Percentiles rank a stretch among this genome's conserved stretches.
phyloP scores from a whole-genome alignment of 768 basidiomycete species.

The Candolleomyces efflorescens region DNA sequence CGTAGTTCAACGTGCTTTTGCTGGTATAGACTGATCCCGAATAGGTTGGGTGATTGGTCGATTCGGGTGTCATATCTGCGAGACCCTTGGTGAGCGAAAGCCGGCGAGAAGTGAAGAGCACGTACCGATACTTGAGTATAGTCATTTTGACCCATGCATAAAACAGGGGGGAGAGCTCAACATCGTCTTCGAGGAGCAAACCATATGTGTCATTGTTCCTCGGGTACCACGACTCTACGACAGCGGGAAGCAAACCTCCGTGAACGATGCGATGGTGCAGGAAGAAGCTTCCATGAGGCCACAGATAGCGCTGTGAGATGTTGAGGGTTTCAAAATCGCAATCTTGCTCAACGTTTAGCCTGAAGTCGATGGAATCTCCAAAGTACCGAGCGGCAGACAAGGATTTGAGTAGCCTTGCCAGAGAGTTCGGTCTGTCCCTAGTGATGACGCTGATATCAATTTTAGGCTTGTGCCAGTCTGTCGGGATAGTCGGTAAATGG shows the following conservation, averaged over 20 bases:
- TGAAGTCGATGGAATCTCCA: constrained; percentile 60
- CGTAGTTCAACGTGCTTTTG: constrained; percentile 78
- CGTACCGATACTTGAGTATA: constrained; percentile 70
- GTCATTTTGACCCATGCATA: constrained; percentile 84
- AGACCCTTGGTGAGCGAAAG: not conserved
- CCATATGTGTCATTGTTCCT: constrained; percentile 68
- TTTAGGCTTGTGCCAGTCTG: constrained; percentile 72
- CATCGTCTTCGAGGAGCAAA: constrained; percentile 79
- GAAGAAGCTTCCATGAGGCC: constrained; percentile 57
- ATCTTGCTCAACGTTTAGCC: constrained; percentile 75
- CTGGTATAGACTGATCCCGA: constrained; percentile 84
- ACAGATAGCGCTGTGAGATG: constrained; percentile 39
- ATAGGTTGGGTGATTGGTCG: constrained; percentile 46
- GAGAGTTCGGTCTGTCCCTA: constrained; percentile 67
- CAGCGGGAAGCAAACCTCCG: constrained; percentile 75
- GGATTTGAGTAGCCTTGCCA: constrained; percentile 62
- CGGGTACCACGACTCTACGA: constrained; percentile 91
- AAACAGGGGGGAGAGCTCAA: constrained; percentile 80
- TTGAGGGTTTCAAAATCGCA: constrained; percentile 57
- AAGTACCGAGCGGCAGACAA: constrained; percentile 56
- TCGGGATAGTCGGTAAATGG: constrained; percentile 13
- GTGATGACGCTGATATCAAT: constrained; percentile 76
- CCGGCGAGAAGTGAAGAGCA: not conserved
- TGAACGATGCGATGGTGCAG: constrained; percentile 73
- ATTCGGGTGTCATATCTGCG: constrained; percentile 50